A percentile compares a stretch with the other conserved stretches of the same genome.
Evolutionary conservation across 352 stramenopile genomes (phyloP).

Genomic region (Phytophthora ramorum): DNA sequence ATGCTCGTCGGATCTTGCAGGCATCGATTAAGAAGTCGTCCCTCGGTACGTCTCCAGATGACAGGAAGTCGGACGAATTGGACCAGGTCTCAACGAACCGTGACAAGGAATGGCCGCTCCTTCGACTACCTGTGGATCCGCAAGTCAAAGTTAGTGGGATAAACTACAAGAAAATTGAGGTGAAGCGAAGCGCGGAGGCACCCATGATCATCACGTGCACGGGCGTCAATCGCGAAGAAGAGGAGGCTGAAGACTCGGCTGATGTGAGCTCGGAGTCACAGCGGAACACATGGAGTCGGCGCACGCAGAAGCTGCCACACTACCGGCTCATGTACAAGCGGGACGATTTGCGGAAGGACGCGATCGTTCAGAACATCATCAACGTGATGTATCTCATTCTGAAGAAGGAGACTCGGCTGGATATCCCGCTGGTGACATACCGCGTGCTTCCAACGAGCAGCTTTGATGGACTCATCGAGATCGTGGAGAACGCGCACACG

Average conservation of each 20-base stretch:
- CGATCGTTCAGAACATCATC: slow-evolving; percentile 90
- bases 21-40: slow-evolving; percentile 57
- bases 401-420: slow-evolving; percentile 81
- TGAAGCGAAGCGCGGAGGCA: slow-evolving; percentile 84
- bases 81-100: neutral
- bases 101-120: slow-evolving; percentile 30
- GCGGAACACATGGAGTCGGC: slow-evolving; percentile 42
- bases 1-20: slow-evolving; percentile 61
- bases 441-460: slow-evolving; percentile 86
- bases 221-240: slow-evolving; percentile 76
- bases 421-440: slow-evolving; percentile 87
- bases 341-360: slow-evolving; percentile 86
- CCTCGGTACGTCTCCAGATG: slow-evolving; percentile 35
- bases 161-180: slow-evolving; percentile 75
- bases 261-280: slow-evolving; percentile 38
- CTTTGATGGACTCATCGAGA: slow-evolving; percentile 88
- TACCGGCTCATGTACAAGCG: slow-evolving; percentile 91
- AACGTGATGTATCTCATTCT: slow-evolving; percentile 91
- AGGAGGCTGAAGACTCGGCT: slow-evolving; percentile 52
- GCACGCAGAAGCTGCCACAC: slow-evolving; percentile 46
- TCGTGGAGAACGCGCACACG: slow-evolving; percentile 87
- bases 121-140: slow-evolving; percentile 80
- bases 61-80: slow-evolving; percentile 3
- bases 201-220: slow-evolving; percentile 85
- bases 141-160: slow-evolving; percentile 76